Conservation (phyloP, 2,329 filamentous ascomycete species). For the Monascus ruber region DNA sequence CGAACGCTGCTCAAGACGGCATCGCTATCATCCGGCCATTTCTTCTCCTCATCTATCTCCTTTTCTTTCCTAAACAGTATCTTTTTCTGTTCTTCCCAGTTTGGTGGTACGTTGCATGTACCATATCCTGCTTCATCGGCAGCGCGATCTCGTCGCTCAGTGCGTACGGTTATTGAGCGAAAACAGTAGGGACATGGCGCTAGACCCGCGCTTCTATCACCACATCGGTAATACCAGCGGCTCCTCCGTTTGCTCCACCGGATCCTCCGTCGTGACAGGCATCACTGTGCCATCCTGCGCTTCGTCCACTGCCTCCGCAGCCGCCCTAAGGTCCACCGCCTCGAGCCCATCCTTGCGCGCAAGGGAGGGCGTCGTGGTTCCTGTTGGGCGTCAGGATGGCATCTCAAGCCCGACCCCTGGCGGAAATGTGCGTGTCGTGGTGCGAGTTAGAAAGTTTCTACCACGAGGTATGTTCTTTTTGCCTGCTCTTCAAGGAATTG, state of each 20-base stretch:
- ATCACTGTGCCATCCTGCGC: conserved; percentile 26
- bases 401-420: conserved; percentile 43
- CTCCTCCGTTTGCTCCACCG: conserved; percentile 22
- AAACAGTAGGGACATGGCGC: conserved; percentile 27
- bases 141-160: conserved; percentile 28
- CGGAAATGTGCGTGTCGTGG: conserved; percentile 73
- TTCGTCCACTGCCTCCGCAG: conserved; percentile 26
- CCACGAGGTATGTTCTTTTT: conserved; percentile 50
- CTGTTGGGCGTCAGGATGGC: conserved; percentile 36
- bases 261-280: conserved; percentile 20
- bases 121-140: conserved; percentile 25
- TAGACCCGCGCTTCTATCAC: conserved; percentile 31
- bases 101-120: conserved; percentile 28
- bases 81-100: conserved; percentile 5
- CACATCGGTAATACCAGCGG: conserved; percentile 17
- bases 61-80: conserved; percentile 1
- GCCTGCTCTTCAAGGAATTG: conserved; percentile 5
- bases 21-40: neutral
- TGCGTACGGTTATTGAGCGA: conserved; percentile 29
- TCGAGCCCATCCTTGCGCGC: conserved; percentile 70
- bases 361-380: conserved; percentile 54
- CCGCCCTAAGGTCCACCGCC: conserved; percentile 47
- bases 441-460: conserved; percentile 68
- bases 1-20: neutral
- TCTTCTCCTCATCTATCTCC: neutral